A percentile compares a stretch with the other conserved stretches of the same genome.
These are phyloP conservation scores for Tetradesmus lagerheimii DNA, from an alignment of 139 green algal species.

Conservation along the genomic window DNA sequence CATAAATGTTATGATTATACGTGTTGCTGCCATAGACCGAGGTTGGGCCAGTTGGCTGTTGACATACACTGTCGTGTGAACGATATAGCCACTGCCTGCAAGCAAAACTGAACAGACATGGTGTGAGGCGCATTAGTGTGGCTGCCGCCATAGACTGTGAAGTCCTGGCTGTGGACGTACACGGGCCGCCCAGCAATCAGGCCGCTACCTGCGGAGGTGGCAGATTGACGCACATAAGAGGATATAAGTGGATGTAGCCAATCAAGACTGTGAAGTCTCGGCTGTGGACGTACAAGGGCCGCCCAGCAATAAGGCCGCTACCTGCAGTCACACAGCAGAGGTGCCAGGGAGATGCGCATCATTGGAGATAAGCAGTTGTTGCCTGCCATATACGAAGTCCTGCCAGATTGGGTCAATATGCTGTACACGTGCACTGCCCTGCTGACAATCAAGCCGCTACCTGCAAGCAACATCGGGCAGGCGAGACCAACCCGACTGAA, in stretches of 20 bases:
- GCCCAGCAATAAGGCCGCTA: conserved; percentile 64
- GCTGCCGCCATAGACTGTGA: conserved; percentile 76
- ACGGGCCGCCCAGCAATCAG: conserved; percentile 66
- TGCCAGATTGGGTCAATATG: too few relatives aligned
- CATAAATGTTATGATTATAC: too few relatives aligned
- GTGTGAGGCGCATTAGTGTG: too few relatives aligned
- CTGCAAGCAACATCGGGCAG: too few relatives aligned
- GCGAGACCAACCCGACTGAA: conserved; percentile 57
- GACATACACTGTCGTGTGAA: conserved; percentile 62
- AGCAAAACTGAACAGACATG: not conserved
- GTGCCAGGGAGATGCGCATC: too few relatives aligned
- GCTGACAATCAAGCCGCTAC: conserved; percentile 63
- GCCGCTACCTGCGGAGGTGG: conserved; percentile 29
- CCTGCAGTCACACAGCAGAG: too few relatives aligned
- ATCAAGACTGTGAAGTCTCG: conserved; percentile 77
- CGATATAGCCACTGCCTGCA: conserved; percentile 56
- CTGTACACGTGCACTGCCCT: conserved; percentile 62
- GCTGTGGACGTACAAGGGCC: conserved; percentile 62
- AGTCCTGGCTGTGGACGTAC: conserved; percentile 73
- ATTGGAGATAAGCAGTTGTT: too few relatives aligned
- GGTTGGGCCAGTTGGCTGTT: conserved; percentile 74
- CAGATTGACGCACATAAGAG: too few relatives aligned
- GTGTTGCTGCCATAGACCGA: too few relatives aligned
- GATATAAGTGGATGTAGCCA: too few relatives aligned
- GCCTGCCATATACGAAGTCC: conserved; percentile 81